Conservation (phyloP, 345 rosid species). For the Euclidium syriacum region DNA sequence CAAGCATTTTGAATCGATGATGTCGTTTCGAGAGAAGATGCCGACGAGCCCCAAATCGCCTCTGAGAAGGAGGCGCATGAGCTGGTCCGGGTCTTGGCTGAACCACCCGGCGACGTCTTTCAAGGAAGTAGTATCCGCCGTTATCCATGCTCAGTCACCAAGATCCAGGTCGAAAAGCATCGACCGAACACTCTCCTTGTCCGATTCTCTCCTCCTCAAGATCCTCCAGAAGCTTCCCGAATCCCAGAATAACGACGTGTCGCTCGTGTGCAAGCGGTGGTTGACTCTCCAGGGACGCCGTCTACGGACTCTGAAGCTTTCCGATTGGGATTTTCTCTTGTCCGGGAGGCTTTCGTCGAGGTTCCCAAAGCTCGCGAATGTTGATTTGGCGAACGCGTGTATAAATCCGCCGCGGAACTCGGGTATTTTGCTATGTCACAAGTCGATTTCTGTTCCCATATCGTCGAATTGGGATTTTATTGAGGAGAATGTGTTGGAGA, state of each 20-base stretch:
- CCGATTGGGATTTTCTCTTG: slow-evolving; percentile 61
- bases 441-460: slow-evolving; percentile 36
- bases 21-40: slow-evolving; percentile 47
- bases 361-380: slow-evolving; percentile 61
- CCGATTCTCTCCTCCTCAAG: slow-evolving; percentile 68
- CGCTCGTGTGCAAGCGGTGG: slow-evolving; percentile 90
- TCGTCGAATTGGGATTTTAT: slow-evolving; percentile 30
- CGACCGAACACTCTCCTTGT: slow-evolving; percentile 65
- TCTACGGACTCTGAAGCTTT: slow-evolving; percentile 43
- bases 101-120: slow-evolving; percentile 46
- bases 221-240: slow-evolving; percentile 55
- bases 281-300: slow-evolving; percentile 68
- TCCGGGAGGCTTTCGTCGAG: slow-evolving; percentile 61
- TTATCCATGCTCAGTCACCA: slow-evolving; percentile 43
- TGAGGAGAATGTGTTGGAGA: slow-evolving; percentile 48
- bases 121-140: slow-evolving; percentile 49
- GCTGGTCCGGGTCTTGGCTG: slow-evolving; percentile 60
- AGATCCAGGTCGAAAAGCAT: slow-evolving; percentile 33
- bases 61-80: slow-evolving; percentile 39
- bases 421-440: slow-evolving; percentile 43
- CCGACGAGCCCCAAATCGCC: slow-evolving; percentile 41
- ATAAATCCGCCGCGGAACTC: slow-evolving; percentile 42
- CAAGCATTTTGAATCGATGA: no score
- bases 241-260: slow-evolving; percentile 43
- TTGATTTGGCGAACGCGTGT: slow-evolving; percentile 51